A percentile compares a stretch with the other conserved stretches of the same genome.
These are phyloP conservation scores for Clonostachys rosea DNA, from an alignment of 2,329 filamentous ascomycete genomes.

Conservation along the genomic window DNA sequence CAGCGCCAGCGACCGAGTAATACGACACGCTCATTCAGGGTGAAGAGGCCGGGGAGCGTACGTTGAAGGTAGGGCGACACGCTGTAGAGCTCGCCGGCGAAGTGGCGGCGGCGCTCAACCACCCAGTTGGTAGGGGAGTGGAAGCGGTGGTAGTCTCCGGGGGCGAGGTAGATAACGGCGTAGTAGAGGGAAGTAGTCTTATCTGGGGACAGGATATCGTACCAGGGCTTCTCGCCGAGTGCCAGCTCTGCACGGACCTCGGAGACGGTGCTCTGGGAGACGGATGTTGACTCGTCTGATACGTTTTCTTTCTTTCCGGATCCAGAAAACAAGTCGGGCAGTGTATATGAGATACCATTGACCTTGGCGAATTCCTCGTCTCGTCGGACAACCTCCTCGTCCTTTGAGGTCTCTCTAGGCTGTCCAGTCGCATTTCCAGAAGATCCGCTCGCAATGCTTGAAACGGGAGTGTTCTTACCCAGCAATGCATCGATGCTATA, in stretches of 20 bases:
- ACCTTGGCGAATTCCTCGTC: constrained; percentile 92
- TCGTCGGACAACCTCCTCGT: constrained; percentile 66
- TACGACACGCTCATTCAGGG: constrained; percentile 92
- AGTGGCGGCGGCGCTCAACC: constrained; percentile 90
- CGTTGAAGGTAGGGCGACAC: constrained; percentile 94
- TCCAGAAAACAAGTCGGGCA: constrained; percentile 86
- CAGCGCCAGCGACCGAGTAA: constrained; percentile 91
- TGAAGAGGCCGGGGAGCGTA: constrained; percentile 90
- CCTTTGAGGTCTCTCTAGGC: constrained; percentile 27
- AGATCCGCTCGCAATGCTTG: constrained; percentile 41
- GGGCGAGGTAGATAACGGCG: constrained; percentile 90
- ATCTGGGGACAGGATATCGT: constrained; percentile 56
- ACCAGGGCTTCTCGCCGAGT: constrained; percentile 66
- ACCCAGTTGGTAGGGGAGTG: constrained; percentile 96
- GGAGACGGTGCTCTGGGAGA: constrained; percentile 66
- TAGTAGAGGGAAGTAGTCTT: constrained; percentile 80
- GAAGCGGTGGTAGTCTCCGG: constrained; percentile 97
- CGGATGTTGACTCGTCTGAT: constrained; percentile 67
- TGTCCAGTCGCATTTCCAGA: constrained; percentile 11
- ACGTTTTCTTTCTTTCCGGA: constrained; percentile 40
- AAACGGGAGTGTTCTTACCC: constrained; percentile 57
- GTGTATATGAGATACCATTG: constrained; percentile 92
- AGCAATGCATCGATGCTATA: constrained; percentile 93
- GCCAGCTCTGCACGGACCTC: constrained; percentile 83
- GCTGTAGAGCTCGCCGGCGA: constrained; percentile 91